Evolutionary conservation across 352 stramenopile genomes (phyloP).

Genomic region (Globisporangium apiculatum): DNA sequence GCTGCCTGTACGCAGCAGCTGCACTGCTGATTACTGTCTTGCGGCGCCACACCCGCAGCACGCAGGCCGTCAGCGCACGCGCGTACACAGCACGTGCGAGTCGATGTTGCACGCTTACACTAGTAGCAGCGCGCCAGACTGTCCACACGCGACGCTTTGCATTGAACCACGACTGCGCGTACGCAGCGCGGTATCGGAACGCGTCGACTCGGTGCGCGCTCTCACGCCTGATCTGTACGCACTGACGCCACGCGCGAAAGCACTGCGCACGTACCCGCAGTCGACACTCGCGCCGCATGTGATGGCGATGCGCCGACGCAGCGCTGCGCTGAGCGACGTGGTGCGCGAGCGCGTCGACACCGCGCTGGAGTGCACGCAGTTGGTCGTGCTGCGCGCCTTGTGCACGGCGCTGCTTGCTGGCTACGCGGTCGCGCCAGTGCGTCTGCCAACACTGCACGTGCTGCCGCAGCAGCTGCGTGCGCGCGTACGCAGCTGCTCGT

Average conservation of each 20-base stretch:
- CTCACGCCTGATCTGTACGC: background rate
- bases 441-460: background rate
- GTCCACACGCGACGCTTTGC: constrained; percentile 20
- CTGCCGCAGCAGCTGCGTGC: background rate
- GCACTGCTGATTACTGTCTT: background rate
- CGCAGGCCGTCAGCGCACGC: background rate
- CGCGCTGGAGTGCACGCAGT: constrained; percentile 15
- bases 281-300: constrained; percentile 18
- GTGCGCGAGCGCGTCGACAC: constrained; percentile 15
- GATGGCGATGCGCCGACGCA: constrained; percentile 12
- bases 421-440: background rate
- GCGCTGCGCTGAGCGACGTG: constrained; percentile 19
- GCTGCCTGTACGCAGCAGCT: constrained; percentile 8
- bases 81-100: background rate
- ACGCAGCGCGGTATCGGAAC: constrained; percentile 8
- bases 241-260: constrained; percentile 19
- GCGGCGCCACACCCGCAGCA: constrained; percentile 2
- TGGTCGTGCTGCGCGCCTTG: constrained; percentile 13
- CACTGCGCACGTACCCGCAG: constrained; percentile 13
- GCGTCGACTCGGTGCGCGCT: background rate
- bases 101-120: background rate
- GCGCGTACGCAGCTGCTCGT: background rate
- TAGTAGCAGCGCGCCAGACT: constrained; percentile 13
- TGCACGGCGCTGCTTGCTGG: background rate
- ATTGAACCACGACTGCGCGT: constrained; percentile 22